These are phyloP conservation scores for Penicillium frequentans DNA, from an alignment of 2,329 filamentous ascomycete genomes.

Conservation along the genomic window DNA sequence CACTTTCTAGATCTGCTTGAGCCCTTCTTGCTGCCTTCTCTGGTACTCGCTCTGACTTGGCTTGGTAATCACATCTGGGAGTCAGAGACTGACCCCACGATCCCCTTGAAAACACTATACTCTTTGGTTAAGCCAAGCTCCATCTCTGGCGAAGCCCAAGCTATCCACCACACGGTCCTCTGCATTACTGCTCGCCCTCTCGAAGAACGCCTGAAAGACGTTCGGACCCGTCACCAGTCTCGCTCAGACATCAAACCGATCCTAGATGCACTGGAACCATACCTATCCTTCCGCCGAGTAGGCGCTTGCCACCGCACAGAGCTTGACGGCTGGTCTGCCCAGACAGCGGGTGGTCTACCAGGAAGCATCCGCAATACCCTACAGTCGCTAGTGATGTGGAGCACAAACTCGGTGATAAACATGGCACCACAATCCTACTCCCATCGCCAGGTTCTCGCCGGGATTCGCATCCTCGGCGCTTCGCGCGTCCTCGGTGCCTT, in stretches of 20 bases:
- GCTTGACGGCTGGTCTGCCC: slow-evolving; percentile 53
- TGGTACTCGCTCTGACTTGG: slow-evolving; percentile 61
- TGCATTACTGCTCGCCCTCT: slow-evolving; percentile 55
- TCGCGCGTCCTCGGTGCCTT: slow-evolving; percentile 38
- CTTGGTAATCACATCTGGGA: slow-evolving; percentile 58
- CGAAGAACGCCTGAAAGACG: slow-evolving; percentile 52
- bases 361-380: slow-evolving; percentile 51
- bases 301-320: slow-evolving; percentile 49
- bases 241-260: slow-evolving; percentile 55
- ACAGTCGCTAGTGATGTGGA: slow-evolving; percentile 56
- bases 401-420: slow-evolving; percentile 49
- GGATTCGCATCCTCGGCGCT: slow-evolving; percentile 43
- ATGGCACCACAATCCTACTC: slow-evolving; percentile 57
- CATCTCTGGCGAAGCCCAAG: slow-evolving; percentile 59
- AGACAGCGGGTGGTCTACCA: slow-evolving; percentile 48
- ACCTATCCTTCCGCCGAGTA: slow-evolving; percentile 52
- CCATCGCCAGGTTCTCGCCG: slow-evolving; percentile 52
- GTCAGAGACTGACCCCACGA: slow-evolving; percentile 49
- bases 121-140: slow-evolving; percentile 58
- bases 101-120: slow-evolving; percentile 56
- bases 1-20: slow-evolving; percentile 57
- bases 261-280: slow-evolving; percentile 52
- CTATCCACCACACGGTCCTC: slow-evolving; percentile 61
- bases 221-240: slow-evolving; percentile 50
- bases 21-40: slow-evolving; percentile 62